Conservation (phyloP, 2,329 filamentous ascomycete species). For the Podosphaera fusca region DNA sequence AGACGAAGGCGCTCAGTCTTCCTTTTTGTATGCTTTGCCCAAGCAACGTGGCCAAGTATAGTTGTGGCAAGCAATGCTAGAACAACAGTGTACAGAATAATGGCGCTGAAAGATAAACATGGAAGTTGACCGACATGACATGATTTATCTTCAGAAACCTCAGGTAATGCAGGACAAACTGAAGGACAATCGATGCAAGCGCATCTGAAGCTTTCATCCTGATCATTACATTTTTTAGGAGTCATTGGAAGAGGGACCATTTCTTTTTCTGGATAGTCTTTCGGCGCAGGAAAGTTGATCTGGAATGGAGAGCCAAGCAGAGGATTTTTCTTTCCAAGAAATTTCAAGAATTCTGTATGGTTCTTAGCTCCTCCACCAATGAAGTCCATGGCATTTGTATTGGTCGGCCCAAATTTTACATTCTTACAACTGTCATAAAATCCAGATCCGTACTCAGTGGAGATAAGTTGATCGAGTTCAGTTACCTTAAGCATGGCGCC, state of each 20-base stretch:
- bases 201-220: conserved; percentile 67
- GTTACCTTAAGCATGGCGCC: conserved; percentile 40
- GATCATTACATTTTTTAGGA: conserved; percentile 73
- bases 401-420: conserved; percentile 90
- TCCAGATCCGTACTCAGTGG: conserved; percentile 58
- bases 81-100: conserved; percentile 62
- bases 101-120: conserved; percentile 79
- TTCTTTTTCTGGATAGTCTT: conserved; percentile 33
- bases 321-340: conserved; percentile 75
- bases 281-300: conserved; percentile 63
- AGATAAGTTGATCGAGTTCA: conserved; percentile 75
- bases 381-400: conserved; percentile 80
- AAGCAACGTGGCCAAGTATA: conserved; percentile 52
- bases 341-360: conserved; percentile 68
- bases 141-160: conserved; percentile 41
- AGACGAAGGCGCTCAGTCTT: conserved; percentile 68
- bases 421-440: conserved; percentile 98
- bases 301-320: conserved; percentile 83
- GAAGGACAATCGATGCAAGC: conserved; percentile 81
- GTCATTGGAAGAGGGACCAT: conserved; percentile 52
- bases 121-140: conserved; percentile 77
- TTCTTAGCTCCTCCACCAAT: conserved; percentile 91
- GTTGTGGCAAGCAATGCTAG: conserved; percentile 42
- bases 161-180: conserved; percentile 63
- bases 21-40: conserved; percentile 46